Conservation (phyloP, 2,329 filamentous ascomycete genomes). For the Botrytis fragariae region DNA sequence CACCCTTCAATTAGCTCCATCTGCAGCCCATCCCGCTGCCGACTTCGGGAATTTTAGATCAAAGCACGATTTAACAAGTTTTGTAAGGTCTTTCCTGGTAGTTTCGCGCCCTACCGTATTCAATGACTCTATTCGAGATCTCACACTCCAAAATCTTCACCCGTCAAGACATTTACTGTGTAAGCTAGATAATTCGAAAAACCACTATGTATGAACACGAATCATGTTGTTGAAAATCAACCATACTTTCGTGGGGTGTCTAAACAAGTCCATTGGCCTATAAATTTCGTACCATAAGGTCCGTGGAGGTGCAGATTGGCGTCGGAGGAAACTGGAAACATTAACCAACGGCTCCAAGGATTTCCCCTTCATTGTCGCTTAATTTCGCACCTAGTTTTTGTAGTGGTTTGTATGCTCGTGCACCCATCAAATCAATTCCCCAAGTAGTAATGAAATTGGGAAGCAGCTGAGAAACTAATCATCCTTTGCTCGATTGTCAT, state of each 20-base stretch:
- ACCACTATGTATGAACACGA: not conserved
- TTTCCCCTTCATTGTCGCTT: conserved; percentile 17
- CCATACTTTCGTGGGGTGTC: not conserved
- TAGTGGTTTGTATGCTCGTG: not conserved
- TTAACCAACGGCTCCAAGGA: not conserved
- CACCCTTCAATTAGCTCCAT: not conserved
- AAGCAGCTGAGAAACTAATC: not conserved
- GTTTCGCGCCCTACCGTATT: not conserved
- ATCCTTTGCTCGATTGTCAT: not conserved
- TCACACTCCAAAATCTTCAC: not conserved
- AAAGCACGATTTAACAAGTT: not conserved
- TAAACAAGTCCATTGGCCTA: not conserved
- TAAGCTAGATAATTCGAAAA: not conserved
- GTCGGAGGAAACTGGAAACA: not conserved
- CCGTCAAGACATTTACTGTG: not conserved
- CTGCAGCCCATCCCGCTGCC: conserved; percentile 14
- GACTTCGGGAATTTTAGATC: conserved; percentile 5
- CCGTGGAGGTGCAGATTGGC: not conserved
- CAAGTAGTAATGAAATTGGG: not conserved
- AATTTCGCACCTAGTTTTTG: not conserved
- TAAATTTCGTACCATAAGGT: not conserved
- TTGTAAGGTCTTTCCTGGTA: not conserved
- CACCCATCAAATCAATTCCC: conserved; percentile 8
- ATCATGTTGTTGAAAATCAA: not conserved
- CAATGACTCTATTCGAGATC: not conserved